Conservation (phyloP, 2,329 filamentous ascomycete genomes). For the Claviceps quebecensis region DNA sequence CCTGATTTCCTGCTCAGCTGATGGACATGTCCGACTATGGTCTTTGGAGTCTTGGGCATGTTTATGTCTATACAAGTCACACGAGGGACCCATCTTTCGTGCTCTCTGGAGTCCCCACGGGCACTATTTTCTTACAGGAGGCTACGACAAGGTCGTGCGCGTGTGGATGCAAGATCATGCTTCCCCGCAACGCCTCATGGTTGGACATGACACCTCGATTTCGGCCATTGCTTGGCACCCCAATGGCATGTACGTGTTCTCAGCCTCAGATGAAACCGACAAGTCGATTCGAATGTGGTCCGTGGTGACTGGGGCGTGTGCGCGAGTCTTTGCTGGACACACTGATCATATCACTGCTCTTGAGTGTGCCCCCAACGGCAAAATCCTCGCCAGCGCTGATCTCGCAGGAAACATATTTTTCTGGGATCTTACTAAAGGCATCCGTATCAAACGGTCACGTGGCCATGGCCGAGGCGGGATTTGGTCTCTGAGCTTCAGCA, state of each 20-base stretch:
- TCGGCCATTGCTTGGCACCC: slow-evolving; percentile 88
- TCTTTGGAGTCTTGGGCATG: slow-evolving; percentile 86
- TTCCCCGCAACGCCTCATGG: slow-evolving; percentile 72
- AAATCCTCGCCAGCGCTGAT: slow-evolving; percentile 82
- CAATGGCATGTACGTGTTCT: slow-evolving; percentile 88
- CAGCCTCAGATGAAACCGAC: slow-evolving; percentile 69
- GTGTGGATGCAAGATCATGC: slow-evolving; percentile 91
- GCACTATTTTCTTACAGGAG: slow-evolving; percentile 83
- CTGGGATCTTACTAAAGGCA: slow-evolving; percentile 84
- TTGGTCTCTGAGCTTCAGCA: slow-evolving; percentile 84
- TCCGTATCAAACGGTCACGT: slow-evolving; percentile 78
- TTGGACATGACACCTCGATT: slow-evolving; percentile 87
- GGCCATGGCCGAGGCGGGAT: slow-evolving; percentile 90
- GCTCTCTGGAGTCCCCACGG: slow-evolving; percentile 84
- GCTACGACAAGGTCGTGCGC: slow-evolving; percentile 79
- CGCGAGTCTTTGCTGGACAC: slow-evolving; percentile 86
- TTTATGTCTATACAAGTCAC: slow-evolving; percentile 84
- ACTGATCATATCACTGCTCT: slow-evolving; percentile 74
- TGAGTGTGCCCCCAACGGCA: slow-evolving; percentile 76
- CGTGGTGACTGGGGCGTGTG: slow-evolving; percentile 71
- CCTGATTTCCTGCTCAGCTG: slow-evolving; percentile 74
- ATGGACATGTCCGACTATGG: slow-evolving; percentile 84
- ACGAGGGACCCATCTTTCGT: slow-evolving; percentile 80
- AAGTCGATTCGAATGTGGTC: slow-evolving; percentile 97
- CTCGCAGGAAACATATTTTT: slow-evolving; percentile 79